A percentile compares a stretch with the other conserved stretches of the same genome.
Evolutionary conservation across 352 stramenopile species (phyloP).

Genomic region (Phytophthora constricta): DNA sequence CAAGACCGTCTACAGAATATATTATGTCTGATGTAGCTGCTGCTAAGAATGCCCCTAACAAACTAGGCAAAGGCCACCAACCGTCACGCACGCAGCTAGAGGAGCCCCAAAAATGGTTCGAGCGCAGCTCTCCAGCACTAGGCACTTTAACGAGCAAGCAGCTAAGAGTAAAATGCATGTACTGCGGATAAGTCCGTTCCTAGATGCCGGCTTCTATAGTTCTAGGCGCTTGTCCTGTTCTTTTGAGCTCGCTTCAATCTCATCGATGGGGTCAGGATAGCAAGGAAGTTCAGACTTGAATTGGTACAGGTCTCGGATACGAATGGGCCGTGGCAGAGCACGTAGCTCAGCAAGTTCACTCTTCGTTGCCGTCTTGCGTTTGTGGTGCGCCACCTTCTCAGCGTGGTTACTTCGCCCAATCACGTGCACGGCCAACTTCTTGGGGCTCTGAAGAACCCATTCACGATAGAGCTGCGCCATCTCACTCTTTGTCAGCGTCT

Average conservation of each 20-base stretch:
- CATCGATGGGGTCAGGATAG: slow-evolving; percentile 54
- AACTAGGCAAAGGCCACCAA: not conserved
- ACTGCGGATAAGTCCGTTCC: slow-evolving; percentile 22
- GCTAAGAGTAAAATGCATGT: slow-evolving; percentile 30
- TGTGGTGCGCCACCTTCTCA: slow-evolving; percentile 41
- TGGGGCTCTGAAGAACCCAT: slow-evolving; percentile 68
- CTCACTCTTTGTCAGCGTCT: slow-evolving; percentile 72
- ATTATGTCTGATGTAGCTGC: slow-evolving; percentile 79
- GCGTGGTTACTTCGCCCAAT: slow-evolving; percentile 57
- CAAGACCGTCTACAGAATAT: slow-evolving; percentile 94
- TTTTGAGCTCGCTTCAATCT: slow-evolving; percentile 37
- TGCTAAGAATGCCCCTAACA: slow-evolving; percentile 8
- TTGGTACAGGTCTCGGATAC: slow-evolving; percentile 63
- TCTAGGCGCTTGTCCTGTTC: slow-evolving; percentile 31
- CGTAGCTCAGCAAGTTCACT: slow-evolving; percentile 31
- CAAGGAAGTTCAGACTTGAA: slow-evolving; percentile 67
- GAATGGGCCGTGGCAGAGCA: slow-evolving; percentile 33
- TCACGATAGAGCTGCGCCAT: slow-evolving; percentile 64
- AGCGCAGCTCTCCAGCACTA: not conserved
- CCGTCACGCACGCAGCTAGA: slow-evolving; percentile 4
- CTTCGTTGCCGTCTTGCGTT: slow-evolving; percentile 41
- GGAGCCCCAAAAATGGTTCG: not conserved
- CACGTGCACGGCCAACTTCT: slow-evolving; percentile 76
- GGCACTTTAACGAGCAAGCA: slow-evolving; percentile 6
- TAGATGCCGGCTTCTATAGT: slow-evolving; percentile 36